These are phyloP conservation scores for Pseudocercospora cruenta DNA, from an alignment of 2,329 filamentous ascomycete species.

Conservation along the genomic window DNA sequence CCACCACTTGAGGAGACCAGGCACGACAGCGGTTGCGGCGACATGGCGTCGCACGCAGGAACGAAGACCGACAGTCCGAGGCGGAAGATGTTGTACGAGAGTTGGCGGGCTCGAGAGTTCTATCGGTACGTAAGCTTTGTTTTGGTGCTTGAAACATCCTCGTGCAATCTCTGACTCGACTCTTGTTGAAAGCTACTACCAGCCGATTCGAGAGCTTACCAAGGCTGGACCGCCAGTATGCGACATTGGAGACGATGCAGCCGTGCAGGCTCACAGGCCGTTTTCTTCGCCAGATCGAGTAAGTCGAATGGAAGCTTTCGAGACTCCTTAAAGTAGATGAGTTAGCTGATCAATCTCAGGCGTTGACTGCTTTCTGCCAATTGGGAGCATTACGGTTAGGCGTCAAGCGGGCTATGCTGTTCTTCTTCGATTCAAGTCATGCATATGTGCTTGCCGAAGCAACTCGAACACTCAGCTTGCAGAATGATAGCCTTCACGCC, in stretches of 20 bases:
- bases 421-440: constrained; percentile 54
- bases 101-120: constrained; percentile 38
- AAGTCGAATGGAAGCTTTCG: background rate
- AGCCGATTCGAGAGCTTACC: constrained; percentile 34
- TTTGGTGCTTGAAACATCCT: background rate
- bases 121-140: constrained; percentile 29
- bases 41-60: constrained; percentile 16
- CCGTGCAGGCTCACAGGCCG: constrained; percentile 31
- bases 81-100: constrained; percentile 30
- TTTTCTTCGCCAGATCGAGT: constrained; percentile 38
- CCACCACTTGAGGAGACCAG: background rate
- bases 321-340: background rate
- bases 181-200: constrained; percentile 30
- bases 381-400: constrained; percentile 55
- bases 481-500: constrained; percentile 30
- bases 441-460: constrained; percentile 60
- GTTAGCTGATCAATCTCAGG: background rate
- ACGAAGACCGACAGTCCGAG: constrained; percentile 17
- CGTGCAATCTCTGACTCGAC: constrained; percentile 7
- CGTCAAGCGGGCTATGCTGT: constrained; percentile 56
- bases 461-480: constrained; percentile 51
- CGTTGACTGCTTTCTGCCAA: constrained; percentile 56
- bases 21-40: constrained; percentile 9
- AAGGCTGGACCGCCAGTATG: constrained; percentile 31
- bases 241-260: constrained; percentile 30